Evolutionary conservation across 2,329 filamentous ascomycete genomes (phyloP).

Genomic region (Bipolaris zeicola): DNA sequence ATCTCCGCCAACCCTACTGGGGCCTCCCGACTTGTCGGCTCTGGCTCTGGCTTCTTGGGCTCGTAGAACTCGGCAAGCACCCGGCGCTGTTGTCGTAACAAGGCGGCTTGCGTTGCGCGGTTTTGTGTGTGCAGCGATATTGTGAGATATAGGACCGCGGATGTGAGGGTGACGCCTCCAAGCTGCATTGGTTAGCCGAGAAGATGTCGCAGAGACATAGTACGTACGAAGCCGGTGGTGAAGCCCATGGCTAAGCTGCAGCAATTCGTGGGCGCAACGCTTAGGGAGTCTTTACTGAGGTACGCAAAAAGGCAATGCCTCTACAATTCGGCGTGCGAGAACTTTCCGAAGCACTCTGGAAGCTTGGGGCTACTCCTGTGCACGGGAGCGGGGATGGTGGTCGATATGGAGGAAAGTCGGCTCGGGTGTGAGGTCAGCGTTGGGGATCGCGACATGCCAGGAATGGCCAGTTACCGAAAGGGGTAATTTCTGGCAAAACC

Average conservation of each 20-base stretch:
- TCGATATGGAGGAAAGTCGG: conserved; percentile 1
- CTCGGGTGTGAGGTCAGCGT: conserved; percentile 16
- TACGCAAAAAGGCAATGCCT: conserved; percentile 15
- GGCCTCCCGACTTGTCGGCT: conserved; percentile 47
- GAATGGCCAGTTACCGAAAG: conserved; percentile 7
- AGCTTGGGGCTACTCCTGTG: neutral
- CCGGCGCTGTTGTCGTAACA: conserved; percentile 54
- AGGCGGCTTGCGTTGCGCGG: conserved; percentile 52
- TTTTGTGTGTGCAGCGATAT: conserved; percentile 54
- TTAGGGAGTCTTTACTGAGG: neutral
- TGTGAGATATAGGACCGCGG: conserved; percentile 50
- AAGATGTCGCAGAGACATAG: neutral
- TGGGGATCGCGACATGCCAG: conserved; percentile 11
- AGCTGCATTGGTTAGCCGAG: conserved; percentile 43
- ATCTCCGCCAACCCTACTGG: conserved; percentile 52
- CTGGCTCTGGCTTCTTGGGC: conserved; percentile 49
- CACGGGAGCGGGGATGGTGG: neutral
- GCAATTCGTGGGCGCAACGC: conserved; percentile 1
- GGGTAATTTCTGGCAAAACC: conserved; percentile 2
- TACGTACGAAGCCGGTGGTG: conserved; percentile 57
- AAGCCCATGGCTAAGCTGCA: conserved; percentile 53
- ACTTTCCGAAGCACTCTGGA: neutral
- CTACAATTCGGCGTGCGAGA: neutral
- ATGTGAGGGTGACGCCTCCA: conserved; percentile 58
- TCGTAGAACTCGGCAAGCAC: conserved; percentile 53